phyloP scores from a whole-genome alignment of 371 early-diverging fungal species.

The Dichotomocladium elegans region DNA sequence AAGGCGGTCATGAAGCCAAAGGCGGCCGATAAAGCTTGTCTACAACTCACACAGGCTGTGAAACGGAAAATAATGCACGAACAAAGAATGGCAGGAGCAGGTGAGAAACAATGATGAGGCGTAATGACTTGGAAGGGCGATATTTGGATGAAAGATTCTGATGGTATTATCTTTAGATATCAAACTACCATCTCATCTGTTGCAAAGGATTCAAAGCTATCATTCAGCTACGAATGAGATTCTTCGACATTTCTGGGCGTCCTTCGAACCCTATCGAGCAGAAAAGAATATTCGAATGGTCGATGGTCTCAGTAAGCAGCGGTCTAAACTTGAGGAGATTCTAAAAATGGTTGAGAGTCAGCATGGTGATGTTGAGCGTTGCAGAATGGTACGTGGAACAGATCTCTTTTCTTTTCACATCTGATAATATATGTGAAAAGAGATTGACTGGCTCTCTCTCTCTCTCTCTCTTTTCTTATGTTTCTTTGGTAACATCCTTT shows the following conservation, averaged over 20 bases:
- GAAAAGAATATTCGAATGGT: slow-evolving; percentile 55
- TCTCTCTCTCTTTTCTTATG: background rate
- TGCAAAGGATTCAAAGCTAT: slow-evolving; percentile 47
- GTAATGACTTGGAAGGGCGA: no score
- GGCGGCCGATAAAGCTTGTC: slow-evolving; percentile 31
- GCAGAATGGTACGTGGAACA: slow-evolving; percentile 29
- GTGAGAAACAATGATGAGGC: no score
- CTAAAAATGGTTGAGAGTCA: slow-evolving; percentile 25
- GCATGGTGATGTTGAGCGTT: slow-evolving; percentile 29
- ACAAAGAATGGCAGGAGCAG: slow-evolving; percentile 19
- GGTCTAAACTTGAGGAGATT: slow-evolving; percentile 44
- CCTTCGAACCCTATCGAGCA: slow-evolving; percentile 44
- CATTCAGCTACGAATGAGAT: slow-evolving; percentile 62
- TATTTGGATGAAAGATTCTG: background rate
- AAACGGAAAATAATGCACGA: slow-evolving; percentile 30
- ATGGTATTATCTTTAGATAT: slow-evolving; percentile 28
- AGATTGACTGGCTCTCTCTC: background rate
- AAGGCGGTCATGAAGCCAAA: slow-evolving; percentile 29
- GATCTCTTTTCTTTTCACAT: background rate
- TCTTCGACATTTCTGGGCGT: slow-evolving; percentile 65
- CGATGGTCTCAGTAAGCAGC: slow-evolving; percentile 47
- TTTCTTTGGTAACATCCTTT: background rate
- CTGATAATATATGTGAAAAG: background rate
- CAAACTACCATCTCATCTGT: slow-evolving; percentile 41
- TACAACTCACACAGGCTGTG: slow-evolving; percentile 26